Evolutionary conservation across 768 basidiomycete species (phyloP), one percentile per base, ranked within the genome.

Genomic region (Boletellus emodensis): DNA sequence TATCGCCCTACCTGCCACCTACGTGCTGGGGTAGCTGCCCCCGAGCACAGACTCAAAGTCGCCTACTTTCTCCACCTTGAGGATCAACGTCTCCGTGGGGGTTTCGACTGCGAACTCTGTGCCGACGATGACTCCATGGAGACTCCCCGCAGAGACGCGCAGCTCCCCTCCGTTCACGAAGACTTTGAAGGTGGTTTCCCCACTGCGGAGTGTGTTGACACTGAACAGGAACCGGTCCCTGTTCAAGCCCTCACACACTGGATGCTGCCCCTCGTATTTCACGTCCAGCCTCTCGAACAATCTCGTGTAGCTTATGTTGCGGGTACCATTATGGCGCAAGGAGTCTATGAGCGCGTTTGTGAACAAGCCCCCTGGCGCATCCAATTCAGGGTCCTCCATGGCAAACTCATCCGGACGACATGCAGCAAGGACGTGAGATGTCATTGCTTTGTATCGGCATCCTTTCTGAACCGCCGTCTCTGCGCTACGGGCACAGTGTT

Each of bases 341-440:
- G 40, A 12, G 12, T 61, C 26, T 22, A 61, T 15, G 32, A 61
- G 57, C 6, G 57, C 60, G 13, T 41, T 42, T 10, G 60, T 61
- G 41, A 61, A 59, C 13, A 61, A 35, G 12, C 60, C 60, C 1
- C 52, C 61, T 5, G 57, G 40, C 3, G 14, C 46, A 14, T 52
- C 49, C 34, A 42, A 37, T 0, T 35, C 46, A 9, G 10, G 49
- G 20, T 62, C 44, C 22, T 61, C 60, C 4, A 47, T 12, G 10
- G 61, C 60, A 4, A 2, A 0, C 6, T 61, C 57, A 2, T 44
- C 52, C 12, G 60, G 48, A 24, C 51, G 57, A 33, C 60, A 61
- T 10, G 60, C 60, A 32, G 60, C 61, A 44, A 61, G 61, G 22
- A 59, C 41, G 12, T 61, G 54, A 2, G 60, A 61, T n/a, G 12